Conservation (phyloP, 2,329 filamentous ascomycete species). For the Nemania serpens region DNA sequence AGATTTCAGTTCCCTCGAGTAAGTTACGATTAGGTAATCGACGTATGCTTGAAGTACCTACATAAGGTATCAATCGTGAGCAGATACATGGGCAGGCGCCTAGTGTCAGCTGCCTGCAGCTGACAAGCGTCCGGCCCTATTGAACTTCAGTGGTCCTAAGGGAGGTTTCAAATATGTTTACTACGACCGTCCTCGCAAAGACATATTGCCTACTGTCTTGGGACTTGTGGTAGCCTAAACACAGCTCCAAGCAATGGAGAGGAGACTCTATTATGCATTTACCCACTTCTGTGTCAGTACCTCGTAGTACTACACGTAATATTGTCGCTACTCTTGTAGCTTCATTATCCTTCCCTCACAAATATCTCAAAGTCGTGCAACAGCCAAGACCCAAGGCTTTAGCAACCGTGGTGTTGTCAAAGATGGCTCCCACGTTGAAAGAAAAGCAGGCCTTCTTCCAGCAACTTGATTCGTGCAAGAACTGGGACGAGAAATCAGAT, state of each 20-base stretch:
- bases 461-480: slow-evolving; percentile 43
- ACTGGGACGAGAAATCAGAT: slow-evolving; percentile 40
- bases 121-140: background rate
- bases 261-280: background rate
- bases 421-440: slow-evolving; percentile 40
- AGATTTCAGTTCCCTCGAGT: no score
- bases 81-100: no score
- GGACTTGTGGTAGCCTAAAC: background rate
- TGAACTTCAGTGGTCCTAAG: background rate
- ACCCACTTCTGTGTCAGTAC: background rate
- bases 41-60: no score
- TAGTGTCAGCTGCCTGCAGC: background rate
- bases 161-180: no score
- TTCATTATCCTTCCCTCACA: background rate
- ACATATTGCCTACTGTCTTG: no score
- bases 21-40: no score
- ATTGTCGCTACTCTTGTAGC: background rate
- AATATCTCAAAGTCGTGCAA: background rate
- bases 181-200: no score
- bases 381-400: background rate
- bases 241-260: background rate
- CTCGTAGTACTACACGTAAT: no score
- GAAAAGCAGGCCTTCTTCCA: slow-evolving; percentile 55
- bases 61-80: no score
- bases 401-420: slow-evolving; percentile 1